phyloP scores from a whole-genome alignment of 805 yeast genomes.

The Pichia deserticola region DNA sequence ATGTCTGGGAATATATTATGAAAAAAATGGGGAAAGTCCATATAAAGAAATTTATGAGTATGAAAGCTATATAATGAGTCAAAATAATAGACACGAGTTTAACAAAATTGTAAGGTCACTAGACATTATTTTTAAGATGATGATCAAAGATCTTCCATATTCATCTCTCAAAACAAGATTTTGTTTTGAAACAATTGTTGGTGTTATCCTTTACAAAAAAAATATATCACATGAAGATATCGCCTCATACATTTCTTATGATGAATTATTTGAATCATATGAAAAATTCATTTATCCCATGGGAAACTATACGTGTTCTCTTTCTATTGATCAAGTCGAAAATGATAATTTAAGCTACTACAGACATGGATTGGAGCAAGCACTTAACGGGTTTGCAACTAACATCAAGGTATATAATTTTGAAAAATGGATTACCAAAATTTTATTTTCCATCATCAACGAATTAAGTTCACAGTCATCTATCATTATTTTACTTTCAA shows the following conservation, averaged over 20 bases:
- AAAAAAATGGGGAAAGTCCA: constrained; percentile 19
- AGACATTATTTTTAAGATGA: constrained; percentile 22
- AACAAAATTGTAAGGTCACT: constrained; percentile 17
- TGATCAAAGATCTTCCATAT: constrained; percentile 17
- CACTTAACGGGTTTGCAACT: constrained; percentile 14
- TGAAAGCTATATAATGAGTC: constrained; percentile 9
- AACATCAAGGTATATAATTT: constrained; percentile 11
- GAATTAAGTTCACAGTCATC: constrained; percentile 27
- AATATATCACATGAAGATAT: constrained; percentile 14
- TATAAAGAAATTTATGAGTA: constrained; percentile 15
- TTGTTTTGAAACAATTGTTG: constrained; percentile 34
- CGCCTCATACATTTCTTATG: constrained; percentile 21
- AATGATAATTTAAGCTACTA: constrained; percentile 8
- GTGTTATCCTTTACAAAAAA: constrained; percentile 30
- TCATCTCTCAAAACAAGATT: constrained; percentile 17
- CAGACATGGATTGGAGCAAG: constrained; percentile 7
- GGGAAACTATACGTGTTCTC: constrained; percentile 29
- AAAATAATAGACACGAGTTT: constrained; percentile 13
- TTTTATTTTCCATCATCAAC: constrained; percentile 29
- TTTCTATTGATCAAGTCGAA: constrained; percentile 25
- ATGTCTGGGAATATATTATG: constrained; percentile 25
- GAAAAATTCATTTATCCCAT: constrained; percentile 26
- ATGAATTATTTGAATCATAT: constrained; percentile 12
- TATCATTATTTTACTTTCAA: constrained; percentile 28
- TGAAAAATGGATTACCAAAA: constrained; percentile 26